Base-by-base conservation (phyloP, 31 red algal genomes). In the Endocladia muricata region DNA sequence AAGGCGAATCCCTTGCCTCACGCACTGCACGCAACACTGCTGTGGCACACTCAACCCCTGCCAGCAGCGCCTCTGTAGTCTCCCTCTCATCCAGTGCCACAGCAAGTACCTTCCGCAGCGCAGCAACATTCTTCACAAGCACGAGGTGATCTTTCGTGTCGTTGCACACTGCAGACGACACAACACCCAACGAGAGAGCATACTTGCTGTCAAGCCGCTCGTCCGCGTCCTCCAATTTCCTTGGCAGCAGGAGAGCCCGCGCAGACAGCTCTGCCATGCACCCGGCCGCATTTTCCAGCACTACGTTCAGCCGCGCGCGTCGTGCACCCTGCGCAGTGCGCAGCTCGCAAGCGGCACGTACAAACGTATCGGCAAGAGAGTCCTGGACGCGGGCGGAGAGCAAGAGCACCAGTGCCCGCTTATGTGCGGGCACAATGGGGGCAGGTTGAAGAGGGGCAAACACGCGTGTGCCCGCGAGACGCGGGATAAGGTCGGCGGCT, bases 171-270 rank as follows among this genome's bases (percentile, higher is more conserved):
- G 68, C 54, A 8, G 81, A 29, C 4, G 81, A 56, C 17, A 85
- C 59, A 35, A 85, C 32, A 1, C 70, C 68, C 3, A 85, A 47
- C 13, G 33, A 44, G 0, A 26, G 21, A 26, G 55, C 55, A 65
- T 75, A 85, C 3, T 26, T 38, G 13, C 37, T 38, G 36, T 85
- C 81, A 22, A 40, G 6, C 1, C 81, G 81, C 40, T 85, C 81
- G 76, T 85, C 81, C 42, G 47, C 39, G 56, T 85, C 81, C 47
- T 85, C 81, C 28, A 35, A 70, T 41, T 85, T 85, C 15, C 67
- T 41, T 30, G 49, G 81, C 15, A 85, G 39, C 33, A 56, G 68
- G 44, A 73, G 33, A 1, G 81, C 81, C 21, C 81, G 31, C 47
- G 59, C 55, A n/a, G 69, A 61, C 41, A 85, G 65, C 39, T 72